These are phyloP conservation scores for Dictyostelium citrinum DNA, from an alignment of 78 protist species.

Conservation along the genomic window DNA sequence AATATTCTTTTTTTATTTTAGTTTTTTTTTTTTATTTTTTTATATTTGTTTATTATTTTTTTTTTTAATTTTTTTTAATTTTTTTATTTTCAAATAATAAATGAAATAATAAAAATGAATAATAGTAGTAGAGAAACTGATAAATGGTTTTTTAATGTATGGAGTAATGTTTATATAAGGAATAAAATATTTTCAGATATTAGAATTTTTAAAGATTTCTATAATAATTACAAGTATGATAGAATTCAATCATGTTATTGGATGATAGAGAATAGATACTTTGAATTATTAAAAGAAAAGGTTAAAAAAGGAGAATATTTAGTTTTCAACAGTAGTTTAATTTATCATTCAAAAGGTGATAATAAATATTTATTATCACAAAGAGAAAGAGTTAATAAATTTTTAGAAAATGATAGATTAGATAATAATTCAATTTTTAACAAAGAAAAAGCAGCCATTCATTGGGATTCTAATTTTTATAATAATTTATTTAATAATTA, in stretches of 20 bases:
- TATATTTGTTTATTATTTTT: too few species aligned
- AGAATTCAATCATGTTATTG: background rate
- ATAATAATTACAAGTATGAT: background rate
- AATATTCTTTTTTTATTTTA: too few species aligned
- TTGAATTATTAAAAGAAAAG: background rate
- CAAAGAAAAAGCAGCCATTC: background rate
- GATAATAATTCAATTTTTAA: background rate
- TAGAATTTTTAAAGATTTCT: background rate
- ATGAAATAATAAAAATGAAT: background rate
- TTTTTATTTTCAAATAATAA: background rate
- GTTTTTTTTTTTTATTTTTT: too few species aligned
- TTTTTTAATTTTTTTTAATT: background rate
- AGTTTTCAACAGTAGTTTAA: background rate
- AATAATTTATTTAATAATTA: background rate
- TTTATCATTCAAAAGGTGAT: background rate
- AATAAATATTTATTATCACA: background rate
- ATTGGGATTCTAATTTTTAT: background rate
- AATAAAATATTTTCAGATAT: background rate
- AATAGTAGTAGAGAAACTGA: background rate
- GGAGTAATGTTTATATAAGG: background rate
- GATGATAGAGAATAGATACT: background rate
- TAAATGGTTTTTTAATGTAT: background rate
- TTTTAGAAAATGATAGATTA: background rate
- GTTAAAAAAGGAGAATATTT: background rate
- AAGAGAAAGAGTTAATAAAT: background rate